Conservation (phyloP, 352 stramenopile species). For the Plasmopara muralis region DNA sequence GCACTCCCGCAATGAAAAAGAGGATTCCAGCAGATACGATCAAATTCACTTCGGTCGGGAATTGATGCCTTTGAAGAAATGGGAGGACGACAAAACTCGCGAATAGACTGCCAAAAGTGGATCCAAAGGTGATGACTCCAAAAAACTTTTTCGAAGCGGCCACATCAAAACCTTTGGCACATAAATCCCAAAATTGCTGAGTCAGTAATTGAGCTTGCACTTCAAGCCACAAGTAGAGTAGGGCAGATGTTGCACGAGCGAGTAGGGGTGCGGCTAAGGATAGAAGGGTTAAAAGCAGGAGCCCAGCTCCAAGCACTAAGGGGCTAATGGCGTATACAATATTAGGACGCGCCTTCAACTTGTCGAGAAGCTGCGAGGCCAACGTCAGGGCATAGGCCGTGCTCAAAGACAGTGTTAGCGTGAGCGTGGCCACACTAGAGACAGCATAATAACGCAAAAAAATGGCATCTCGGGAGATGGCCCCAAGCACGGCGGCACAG, state of each 20-base stretch:
- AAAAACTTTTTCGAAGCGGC: slow-evolving; percentile 83
- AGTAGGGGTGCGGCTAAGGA: slow-evolving; percentile 43
- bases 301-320: slow-evolving; percentile 29
- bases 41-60: slow-evolving; percentile 71
- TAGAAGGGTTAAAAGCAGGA: slow-evolving; percentile 38
- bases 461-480: slow-evolving; percentile 76
- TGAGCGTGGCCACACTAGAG: slow-evolving; percentile 65
- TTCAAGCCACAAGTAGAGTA: slow-evolving; percentile 80
- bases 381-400: slow-evolving; percentile 62
- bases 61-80: slow-evolving; percentile 32
- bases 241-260: slow-evolving; percentile 40
- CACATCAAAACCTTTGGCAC: slow-evolving; percentile 72
- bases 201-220: slow-evolving; percentile 65
- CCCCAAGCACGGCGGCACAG: slow-evolving; percentile 64
- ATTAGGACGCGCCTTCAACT: slow-evolving; percentile 23
- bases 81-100: slow-evolving; percentile 72
- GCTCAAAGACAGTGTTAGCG: slow-evolving; percentile 60
- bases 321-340: slow-evolving; percentile 52
- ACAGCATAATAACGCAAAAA: slow-evolving; percentile 70
- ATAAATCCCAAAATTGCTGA: slow-evolving; percentile 86
- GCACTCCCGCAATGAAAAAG: slow-evolving; percentile 47
- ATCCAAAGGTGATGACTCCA: slow-evolving; percentile 80
- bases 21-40: slow-evolving; percentile 47
- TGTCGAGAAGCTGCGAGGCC: slow-evolving; percentile 31
- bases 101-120: slow-evolving; percentile 68